Evolutionary conservation across 2,329 filamentous ascomycete genomes (phyloP).

Genomic region (Volutella citrinella): DNA sequence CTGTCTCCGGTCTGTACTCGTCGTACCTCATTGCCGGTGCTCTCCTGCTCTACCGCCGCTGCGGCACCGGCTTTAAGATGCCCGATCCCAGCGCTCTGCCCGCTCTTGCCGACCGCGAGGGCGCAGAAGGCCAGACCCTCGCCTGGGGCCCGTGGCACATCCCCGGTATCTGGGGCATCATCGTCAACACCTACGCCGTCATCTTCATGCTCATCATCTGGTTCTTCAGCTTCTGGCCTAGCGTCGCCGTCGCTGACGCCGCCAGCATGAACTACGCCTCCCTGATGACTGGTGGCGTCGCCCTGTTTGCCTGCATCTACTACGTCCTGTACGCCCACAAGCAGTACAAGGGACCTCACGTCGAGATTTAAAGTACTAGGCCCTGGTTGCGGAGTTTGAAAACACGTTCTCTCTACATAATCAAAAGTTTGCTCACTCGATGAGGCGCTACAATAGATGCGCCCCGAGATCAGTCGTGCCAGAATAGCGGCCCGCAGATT

Average conservation of each 20-base stretch:
- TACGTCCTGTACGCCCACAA: constrained; percentile 40
- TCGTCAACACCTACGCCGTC: constrained; percentile 53
- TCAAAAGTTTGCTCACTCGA: too few relatives aligned
- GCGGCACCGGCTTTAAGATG: constrained; percentile 20
- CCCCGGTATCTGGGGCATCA: constrained; percentile 45
- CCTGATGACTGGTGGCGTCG: constrained; percentile 38
- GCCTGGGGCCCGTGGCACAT: constrained; percentile 55
- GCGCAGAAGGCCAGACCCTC: constrained; percentile 15
- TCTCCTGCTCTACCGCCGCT: constrained; percentile 21
- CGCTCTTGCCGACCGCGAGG: constrained; percentile 12
- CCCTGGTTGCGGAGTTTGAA: too few relatives aligned
- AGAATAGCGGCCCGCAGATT: too few relatives aligned
- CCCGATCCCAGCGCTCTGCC: constrained; percentile 16
- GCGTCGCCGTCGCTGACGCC: constrained; percentile 20
- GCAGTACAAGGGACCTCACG: constrained; percentile 42
- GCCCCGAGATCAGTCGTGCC: too few relatives aligned
- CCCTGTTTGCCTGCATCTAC: constrained; percentile 42
- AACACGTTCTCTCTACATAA: too few relatives aligned
- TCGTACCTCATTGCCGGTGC: constrained; percentile 19
- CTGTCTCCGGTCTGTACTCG: constrained; percentile 18
- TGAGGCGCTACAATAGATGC: too few relatives aligned
- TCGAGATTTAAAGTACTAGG: constrained; percentile 20
- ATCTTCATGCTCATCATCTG: constrained; percentile 51
- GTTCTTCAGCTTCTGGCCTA: constrained; percentile 53
- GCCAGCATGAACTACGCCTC: constrained; percentile 44